These are phyloP conservation scores for Ustilago trichophora DNA, from an alignment of 1,284 basidiomycete genomes.

Conservation along the genomic window DNA sequence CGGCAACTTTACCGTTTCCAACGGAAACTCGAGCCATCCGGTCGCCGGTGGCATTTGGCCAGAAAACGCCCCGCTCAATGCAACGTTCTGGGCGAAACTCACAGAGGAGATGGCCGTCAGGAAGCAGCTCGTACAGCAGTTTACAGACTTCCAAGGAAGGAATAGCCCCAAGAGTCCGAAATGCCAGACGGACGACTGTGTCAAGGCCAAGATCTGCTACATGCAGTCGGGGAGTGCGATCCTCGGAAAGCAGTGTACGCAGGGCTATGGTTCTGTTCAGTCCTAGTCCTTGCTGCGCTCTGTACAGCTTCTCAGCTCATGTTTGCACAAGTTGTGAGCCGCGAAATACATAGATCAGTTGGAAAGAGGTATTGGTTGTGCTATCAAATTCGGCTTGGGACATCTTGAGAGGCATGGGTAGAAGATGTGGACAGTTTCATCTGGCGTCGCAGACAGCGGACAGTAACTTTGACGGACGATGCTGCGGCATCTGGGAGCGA, in stretches of 20 bases:
- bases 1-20: slow-evolving; percentile 69
- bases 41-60: slow-evolving; percentile 70
- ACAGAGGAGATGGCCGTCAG: slow-evolving; percentile 78
- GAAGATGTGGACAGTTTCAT: no score
- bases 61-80: slow-evolving; percentile 76
- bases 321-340: no score
- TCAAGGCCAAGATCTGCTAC: slow-evolving; percentile 78
- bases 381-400: no score
- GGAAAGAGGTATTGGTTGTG: no score
- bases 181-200: slow-evolving; percentile 74
- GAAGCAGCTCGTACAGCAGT: slow-evolving; percentile 73
- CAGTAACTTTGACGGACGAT: no score
- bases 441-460: no score
- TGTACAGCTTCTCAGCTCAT: no score
- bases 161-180: slow-evolving; percentile 71
- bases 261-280: slow-evolving; percentile 78
- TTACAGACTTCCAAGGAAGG: slow-evolving; percentile 79
- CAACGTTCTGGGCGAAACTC: slow-evolving; percentile 82
- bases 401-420: no score
- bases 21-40: slow-evolving; percentile 10
- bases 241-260: slow-evolving; percentile 72
- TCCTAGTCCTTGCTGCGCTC: no score
- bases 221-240: slow-evolving; percentile 76
- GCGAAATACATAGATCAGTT: no score
- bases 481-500: no score